These are phyloP conservation scores for Trichoderma semiorbis DNA, from an alignment of 2,329 filamentous ascomycete species.

Conservation along the genomic window DNA sequence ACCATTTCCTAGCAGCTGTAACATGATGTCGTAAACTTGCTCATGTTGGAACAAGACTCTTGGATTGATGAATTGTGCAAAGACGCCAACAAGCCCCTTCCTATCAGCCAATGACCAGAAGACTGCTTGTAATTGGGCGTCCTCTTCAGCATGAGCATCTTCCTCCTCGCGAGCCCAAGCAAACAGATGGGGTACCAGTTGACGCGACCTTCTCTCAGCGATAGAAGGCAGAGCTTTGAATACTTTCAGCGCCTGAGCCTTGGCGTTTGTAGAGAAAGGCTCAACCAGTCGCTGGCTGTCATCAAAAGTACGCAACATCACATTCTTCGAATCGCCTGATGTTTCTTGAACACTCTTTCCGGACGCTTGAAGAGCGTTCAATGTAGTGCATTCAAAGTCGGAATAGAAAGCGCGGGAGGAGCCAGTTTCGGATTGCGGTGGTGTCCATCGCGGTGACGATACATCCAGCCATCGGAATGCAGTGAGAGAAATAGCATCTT, in stretches of 20 bases:
- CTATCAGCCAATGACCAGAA: constrained; percentile 76
- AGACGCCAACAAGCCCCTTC: constrained; percentile 75
- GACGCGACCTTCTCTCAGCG: constrained; percentile 81
- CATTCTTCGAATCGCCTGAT: constrained; percentile 51
- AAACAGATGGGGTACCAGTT: constrained; percentile 80
- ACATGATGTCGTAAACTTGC: constrained; percentile 71
- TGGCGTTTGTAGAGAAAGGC: constrained; percentile 53
- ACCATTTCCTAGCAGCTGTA: constrained; percentile 78
- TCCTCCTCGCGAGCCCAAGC: constrained; percentile 66
- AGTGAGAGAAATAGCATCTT: constrained; percentile 67
- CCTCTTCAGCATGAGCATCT: constrained; percentile 34
- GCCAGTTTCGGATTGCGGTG: constrained; percentile 36
- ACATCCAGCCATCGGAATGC: constrained; percentile 74
- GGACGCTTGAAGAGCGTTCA: constrained; percentile 55
- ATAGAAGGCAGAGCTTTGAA: constrained; percentile 69
- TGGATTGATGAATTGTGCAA: constrained; percentile 83
- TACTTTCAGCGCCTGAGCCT: constrained; percentile 76
- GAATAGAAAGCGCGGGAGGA: constrained; percentile 47
- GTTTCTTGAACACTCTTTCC: constrained; percentile 51
- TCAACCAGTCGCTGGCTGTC: constrained; percentile 56
- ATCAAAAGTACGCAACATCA: constrained; percentile 63
- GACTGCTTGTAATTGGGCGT: constrained; percentile 33
- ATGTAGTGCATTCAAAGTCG: constrained; percentile 82
- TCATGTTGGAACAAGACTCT: constrained; percentile 74
- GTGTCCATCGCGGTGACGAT: constrained; percentile 53